Percentiles rank a stretch among this genome's conserved stretches.
Evolutionary conservation across 352 stramenopile genomes (phyloP).

Genomic region (Pythium monospermum): DNA sequence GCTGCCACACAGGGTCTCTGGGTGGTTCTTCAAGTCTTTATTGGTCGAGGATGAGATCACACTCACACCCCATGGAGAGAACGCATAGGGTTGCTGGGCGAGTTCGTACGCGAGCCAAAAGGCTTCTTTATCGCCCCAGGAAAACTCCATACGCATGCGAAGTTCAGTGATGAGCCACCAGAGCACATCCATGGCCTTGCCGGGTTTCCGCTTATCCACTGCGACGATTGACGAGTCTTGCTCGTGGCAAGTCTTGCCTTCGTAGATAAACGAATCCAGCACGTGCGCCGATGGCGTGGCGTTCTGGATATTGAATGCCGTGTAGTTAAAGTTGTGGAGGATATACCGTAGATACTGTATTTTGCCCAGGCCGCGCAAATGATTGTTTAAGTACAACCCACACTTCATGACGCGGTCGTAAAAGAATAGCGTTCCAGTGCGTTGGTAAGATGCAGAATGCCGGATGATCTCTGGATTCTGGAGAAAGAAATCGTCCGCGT

Average conservation of each 20-base stretch:
- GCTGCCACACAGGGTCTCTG: conserved; percentile 59
- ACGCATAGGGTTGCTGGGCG: conserved; percentile 46
- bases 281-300: conserved; percentile 12
- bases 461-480: conserved; percentile 31
- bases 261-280: conserved; percentile 29
- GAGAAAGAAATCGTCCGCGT: conserved; percentile 51
- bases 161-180: conserved; percentile 49
- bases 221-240: conserved; percentile 49
- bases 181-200: conserved; percentile 29
- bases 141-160: conserved; percentile 51
- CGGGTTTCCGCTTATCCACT: conserved; percentile 34
- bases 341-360: conserved; percentile 31
- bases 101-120: conserved; percentile 70
- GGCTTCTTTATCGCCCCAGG: conserved; percentile 38
- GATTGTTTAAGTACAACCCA: conserved; percentile 21
- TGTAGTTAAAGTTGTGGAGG: conserved; percentile 44
- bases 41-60: conserved; percentile 43
- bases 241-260: conserved; percentile 33
- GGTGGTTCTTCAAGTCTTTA: conserved; percentile 44
- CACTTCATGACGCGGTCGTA: conserved; percentile 42
- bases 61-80: conserved; percentile 59
- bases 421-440: conserved; percentile 54
- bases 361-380: background rate
- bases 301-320: conserved; percentile 25
- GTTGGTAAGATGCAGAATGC: conserved; percentile 28